Evolutionary conservation across 768 basidiomycete genomes (phyloP).

Genomic region (Naematelia aurantialba): DNA sequence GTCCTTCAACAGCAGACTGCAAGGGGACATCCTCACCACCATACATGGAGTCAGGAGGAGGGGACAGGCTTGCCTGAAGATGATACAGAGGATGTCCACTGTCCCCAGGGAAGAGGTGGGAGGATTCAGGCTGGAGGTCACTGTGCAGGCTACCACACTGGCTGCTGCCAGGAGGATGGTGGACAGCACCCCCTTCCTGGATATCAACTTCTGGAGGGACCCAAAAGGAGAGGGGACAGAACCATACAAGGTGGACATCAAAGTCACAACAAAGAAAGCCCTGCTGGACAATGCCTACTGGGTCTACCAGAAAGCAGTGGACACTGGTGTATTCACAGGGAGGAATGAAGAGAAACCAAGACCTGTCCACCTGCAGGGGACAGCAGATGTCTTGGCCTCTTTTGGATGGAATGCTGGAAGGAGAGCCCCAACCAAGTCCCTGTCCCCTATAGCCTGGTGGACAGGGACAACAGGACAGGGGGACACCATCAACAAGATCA

Average conservation of each 20-base stretch:
- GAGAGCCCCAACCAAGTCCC: conserved; percentile 13
- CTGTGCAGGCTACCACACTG: conserved; percentile 16
- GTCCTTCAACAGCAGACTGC: conserved; percentile 28
- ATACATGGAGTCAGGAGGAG: conserved; percentile 7
- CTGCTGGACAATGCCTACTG: conserved; percentile 28
- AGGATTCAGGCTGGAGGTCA: conserved; percentile 30
- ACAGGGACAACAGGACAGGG: not conserved
- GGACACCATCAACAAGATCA: not conserved
- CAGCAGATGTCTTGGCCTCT: conserved; percentile 21
- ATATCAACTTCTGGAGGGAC: conserved; percentile 17
- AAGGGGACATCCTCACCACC: conserved; percentile 16
- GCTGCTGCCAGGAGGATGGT: conserved; percentile 8
- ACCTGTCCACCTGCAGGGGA: conserved; percentile 8
- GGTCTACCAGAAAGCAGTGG: conserved; percentile 20
- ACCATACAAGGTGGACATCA: not conserved
- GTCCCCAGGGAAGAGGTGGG: conserved; percentile 8
- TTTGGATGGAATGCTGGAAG: conserved; percentile 22
- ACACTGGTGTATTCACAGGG: conserved; percentile 11
- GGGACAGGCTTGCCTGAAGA: not conserved
- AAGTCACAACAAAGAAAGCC: not conserved
- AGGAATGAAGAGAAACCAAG: conserved; percentile 1
- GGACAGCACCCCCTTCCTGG: conserved; percentile 10
- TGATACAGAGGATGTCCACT: conserved; percentile 22
- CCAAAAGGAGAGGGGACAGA: not conserved
- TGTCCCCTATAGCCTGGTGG: conserved; percentile 13